Evolutionary conservation across 1,284 basidiomycete species (phyloP).

Genomic region (Ganoderma meredithae): DNA sequence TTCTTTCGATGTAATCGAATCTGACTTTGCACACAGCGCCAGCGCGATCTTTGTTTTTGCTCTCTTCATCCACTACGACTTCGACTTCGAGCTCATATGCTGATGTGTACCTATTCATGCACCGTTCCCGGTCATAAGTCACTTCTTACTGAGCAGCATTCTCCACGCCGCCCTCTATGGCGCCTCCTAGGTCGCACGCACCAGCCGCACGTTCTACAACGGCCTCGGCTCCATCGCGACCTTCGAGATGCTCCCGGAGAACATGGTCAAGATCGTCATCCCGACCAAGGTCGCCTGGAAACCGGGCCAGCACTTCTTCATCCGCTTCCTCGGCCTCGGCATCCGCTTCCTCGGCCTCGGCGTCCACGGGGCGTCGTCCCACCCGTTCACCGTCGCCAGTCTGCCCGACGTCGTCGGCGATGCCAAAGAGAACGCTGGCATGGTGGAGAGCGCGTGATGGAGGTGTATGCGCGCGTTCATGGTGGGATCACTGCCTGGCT

Average conservation of each 20-base stretch:
- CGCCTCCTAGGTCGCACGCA: slow-evolving; percentile 41
- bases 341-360: slow-evolving; percentile 43
- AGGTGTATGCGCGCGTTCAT: slow-evolving; percentile 38
- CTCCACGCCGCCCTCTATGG: slow-evolving; percentile 41
- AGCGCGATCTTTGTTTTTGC: slow-evolving; percentile 43
- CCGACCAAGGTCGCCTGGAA: slow-evolving; percentile 44
- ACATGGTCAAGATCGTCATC: slow-evolving; percentile 43
- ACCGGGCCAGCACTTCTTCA: slow-evolving; percentile 52
- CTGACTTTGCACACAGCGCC: slow-evolving; percentile 28
- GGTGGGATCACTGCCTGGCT: slow-evolving; percentile 44
- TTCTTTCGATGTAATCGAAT: background rate
- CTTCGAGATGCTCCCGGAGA: slow-evolving; percentile 41
- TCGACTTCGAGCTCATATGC: slow-evolving; percentile 42
- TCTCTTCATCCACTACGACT: slow-evolving; percentile 50
- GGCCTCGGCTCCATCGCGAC: slow-evolving; percentile 39
- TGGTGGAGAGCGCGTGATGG: slow-evolving; percentile 21
- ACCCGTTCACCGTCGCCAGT: slow-evolving; percentile 51
- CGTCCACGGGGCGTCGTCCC: slow-evolving; percentile 42
- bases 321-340: slow-evolving; percentile 43
- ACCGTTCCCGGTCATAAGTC: too few relatives aligned
- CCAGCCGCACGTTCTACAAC: slow-evolving; percentile 42
- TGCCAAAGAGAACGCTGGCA: background rate
- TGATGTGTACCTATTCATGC: too few relatives aligned
- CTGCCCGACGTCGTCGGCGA: slow-evolving; percentile 28
- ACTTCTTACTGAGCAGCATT: background rate